Evolutionary conservation across 2,329 filamentous ascomycete species (phyloP).

Genomic region (Hawksworthiomyces lignivorus): DNA sequence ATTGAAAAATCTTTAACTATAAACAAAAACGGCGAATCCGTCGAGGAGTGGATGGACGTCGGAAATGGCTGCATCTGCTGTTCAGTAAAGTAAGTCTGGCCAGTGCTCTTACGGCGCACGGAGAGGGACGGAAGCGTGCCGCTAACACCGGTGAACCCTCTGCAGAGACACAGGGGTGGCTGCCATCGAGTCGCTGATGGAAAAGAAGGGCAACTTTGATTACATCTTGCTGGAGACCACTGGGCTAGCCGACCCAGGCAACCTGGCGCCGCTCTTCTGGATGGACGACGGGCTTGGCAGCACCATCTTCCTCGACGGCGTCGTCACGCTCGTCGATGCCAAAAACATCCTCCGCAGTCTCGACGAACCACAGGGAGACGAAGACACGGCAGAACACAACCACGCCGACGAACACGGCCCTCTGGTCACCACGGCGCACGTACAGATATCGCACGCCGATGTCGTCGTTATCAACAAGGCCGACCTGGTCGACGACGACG

Average conservation of each 20-base stretch:
- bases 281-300: conserved; percentile 92
- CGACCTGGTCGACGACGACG: conserved; percentile 65
- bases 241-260: conserved; percentile 88
- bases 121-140: too few relatives aligned
- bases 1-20: conserved; percentile 95
- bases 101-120: too few relatives aligned
- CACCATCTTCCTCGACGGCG: conserved; percentile 92
- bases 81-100: conserved; percentile 81
- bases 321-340: conserved; percentile 91
- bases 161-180: conserved; percentile 83
- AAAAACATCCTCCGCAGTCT: conserved; percentile 82
- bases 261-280: conserved; percentile 95
- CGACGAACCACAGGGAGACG: conserved; percentile 58
- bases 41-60: conserved; percentile 91
- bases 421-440: conserved; percentile 81
- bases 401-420: conserved; percentile 48
- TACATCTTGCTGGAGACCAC: conserved; percentile 97
- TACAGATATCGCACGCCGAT: conserved; percentile 95
- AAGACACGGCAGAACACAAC: conserved; percentile 43
- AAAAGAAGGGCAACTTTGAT: conserved; percentile 86
- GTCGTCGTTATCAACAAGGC: conserved; percentile 92
- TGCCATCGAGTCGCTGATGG: conserved; percentile 93
- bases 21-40: conserved; percentile 71
- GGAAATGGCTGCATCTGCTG: conserved; percentile 98
- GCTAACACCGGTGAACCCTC: too few relatives aligned